Evolutionary conservation across 2,329 filamentous ascomycete genomes (phyloP), one percentile per base, ranked within the genome.

Genomic region (Aspergillus pseudoviridinutans): DNA sequence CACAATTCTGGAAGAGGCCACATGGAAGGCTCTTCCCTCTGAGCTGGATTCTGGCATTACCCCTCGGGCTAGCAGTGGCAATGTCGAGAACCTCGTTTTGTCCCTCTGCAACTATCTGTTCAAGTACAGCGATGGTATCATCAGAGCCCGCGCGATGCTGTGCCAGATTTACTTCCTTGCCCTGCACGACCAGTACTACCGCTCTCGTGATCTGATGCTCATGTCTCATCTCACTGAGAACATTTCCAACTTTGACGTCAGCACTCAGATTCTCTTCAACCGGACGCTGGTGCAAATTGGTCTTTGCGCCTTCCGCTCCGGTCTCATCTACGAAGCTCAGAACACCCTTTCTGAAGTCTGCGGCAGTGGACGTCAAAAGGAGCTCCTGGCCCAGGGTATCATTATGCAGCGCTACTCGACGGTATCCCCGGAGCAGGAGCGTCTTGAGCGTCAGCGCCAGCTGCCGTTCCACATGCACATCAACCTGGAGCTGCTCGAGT

Each of bases 401-500:
- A 96, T 97, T 82, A 94, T 99, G 76, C 94, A 99, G 81, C 87
- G 94, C 67, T 99, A 92, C 80, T 93, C 86, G 69, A 92, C 96
- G 71, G 94, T 99, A 61, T 94, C 92, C 38, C 94, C 94, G 20
- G 94, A 99, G 79, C 94, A 99, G 78, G 94, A 99, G 81, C 90
- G 93, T 65, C 84, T 97, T 42, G 94, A 99, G 82, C 91, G 94
- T 74, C 93, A 97, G 80, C 88, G 94, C 69, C 94, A 99, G 80
- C 85, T 99, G 66, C 94, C 94, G 41, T 99, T 99, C 87, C 94
- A 99, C 82, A 97, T 99, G 92, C 94, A 99, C 84, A 99, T 99
- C 83, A 99, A 99, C 82, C 85, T 99, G 53, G 94, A 99, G 77
- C 86, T 99, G 55, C 85, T 99, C 42, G 94, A 99, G 81, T 97